Conservation (phyloP, 495 filamentous ascomycete genomes). For the Podospora anserina region DNA sequence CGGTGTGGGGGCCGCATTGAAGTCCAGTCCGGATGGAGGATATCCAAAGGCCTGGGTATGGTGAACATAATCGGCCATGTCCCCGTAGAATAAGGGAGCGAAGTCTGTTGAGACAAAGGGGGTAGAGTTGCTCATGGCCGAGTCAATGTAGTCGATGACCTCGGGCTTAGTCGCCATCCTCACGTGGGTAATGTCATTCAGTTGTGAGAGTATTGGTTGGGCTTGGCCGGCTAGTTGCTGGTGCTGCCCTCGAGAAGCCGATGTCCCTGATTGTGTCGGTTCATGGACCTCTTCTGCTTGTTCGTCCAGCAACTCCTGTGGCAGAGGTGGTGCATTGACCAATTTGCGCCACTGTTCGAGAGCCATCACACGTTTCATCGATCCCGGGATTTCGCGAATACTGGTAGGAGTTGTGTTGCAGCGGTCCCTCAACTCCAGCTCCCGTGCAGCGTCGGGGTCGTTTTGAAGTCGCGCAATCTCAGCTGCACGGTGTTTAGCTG, state of each 20-base stretch:
- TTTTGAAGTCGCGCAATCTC: slow-evolving; percentile 44
- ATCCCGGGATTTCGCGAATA: slow-evolving; percentile 40
- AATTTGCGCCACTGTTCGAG: slow-evolving; percentile 46
- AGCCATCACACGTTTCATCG: slow-evolving; percentile 35
- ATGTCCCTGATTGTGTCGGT: background rate
- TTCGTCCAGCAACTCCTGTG: slow-evolving; percentile 3
- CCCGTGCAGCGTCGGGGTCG: slow-evolving; percentile 40
- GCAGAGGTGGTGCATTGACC: slow-evolving; percentile 36
- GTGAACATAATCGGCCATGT: slow-evolving; percentile 1
- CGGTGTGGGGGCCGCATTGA: slow-evolving; percentile 9
- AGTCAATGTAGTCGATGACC: slow-evolving; percentile 33
- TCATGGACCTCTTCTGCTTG: slow-evolving; percentile 12
- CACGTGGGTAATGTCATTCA: background rate
- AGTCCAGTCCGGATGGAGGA: slow-evolving; percentile 5
- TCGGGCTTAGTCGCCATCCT: slow-evolving; percentile 15
- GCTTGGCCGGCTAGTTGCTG: background rate
- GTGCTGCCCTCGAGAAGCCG: background rate
- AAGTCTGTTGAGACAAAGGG: slow-evolving; percentile 29
- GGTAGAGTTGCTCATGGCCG: slow-evolving; percentile 34
- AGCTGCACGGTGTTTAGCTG: slow-evolving; percentile 51
- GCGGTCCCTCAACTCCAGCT: slow-evolving; percentile 42
- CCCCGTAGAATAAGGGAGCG: slow-evolving; percentile 13
- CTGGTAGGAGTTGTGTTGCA: slow-evolving; percentile 31
- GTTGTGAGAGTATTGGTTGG: background rate
- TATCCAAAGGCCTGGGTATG: slow-evolving; percentile 15